phyloP scores from a whole-genome alignment of 2,329 filamentous ascomycete species.

The Purpureocillium lavendulum region DNA sequence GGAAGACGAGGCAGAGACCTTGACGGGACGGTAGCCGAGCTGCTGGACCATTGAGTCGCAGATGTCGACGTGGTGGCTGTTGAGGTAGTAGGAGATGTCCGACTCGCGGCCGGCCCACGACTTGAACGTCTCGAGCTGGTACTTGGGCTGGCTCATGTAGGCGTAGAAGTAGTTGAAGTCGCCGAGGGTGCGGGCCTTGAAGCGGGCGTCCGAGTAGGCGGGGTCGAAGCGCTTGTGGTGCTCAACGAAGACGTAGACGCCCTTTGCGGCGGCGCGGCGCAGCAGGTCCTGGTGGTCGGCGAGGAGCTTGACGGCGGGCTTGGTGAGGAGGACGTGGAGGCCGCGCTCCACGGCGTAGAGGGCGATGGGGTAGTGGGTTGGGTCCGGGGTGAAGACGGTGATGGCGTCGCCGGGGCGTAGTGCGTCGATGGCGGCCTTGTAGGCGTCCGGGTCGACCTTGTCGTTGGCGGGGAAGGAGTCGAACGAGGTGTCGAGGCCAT shows the following conservation, averaged over 20 bases:
- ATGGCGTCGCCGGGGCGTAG: slow-evolving; percentile 78
- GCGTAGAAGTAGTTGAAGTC: slow-evolving; percentile 99
- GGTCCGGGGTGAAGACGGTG: slow-evolving; percentile 92
- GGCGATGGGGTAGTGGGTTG: slow-evolving; percentile 86
- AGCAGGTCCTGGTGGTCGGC: slow-evolving; percentile 72
- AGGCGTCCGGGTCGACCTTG: slow-evolving; percentile 66
- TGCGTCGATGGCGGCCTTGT: slow-evolving; percentile 81
- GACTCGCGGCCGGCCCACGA: slow-evolving; percentile 87
- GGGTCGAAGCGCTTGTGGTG: slow-evolving; percentile 97
- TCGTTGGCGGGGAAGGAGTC: slow-evolving; percentile 73
- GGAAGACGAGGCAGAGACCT: slow-evolving; percentile 69
- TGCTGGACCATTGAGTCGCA: slow-evolving; percentile 82
- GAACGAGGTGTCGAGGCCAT: slow-evolving; percentile 80
- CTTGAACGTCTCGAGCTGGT: slow-evolving; percentile 87
- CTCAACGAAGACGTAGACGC: slow-evolving; percentile 87
- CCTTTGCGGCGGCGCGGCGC: slow-evolving; percentile 60
- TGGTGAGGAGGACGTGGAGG: slow-evolving; percentile 88
- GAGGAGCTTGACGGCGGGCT: slow-evolving; percentile 82
- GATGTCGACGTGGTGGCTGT: slow-evolving; percentile 89
- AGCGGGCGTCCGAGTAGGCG: slow-evolving; percentile 80
- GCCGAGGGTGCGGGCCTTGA: slow-evolving; percentile 66
- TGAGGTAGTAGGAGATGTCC: slow-evolving; percentile 94
- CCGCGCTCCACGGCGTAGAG: slow-evolving; percentile 83
- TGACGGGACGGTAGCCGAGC: slow-evolving; percentile 64
- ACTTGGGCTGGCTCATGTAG: slow-evolving; percentile 93